phyloP scores from a whole-genome alignment of 2,329 filamentous ascomycete species.

The Venturia effusa region DNA sequence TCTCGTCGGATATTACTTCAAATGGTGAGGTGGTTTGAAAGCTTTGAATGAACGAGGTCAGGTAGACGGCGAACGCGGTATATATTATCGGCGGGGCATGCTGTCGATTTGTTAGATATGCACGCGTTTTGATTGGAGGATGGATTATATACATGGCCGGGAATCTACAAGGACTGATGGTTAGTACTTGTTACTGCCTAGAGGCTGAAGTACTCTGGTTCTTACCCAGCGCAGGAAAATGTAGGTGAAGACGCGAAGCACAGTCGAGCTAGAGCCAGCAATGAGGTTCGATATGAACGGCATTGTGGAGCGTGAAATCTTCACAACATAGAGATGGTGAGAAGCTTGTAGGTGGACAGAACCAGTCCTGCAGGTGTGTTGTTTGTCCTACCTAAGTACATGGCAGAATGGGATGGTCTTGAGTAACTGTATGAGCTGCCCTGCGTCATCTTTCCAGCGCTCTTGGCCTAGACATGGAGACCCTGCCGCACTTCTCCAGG shows the following conservation, averaged over 20 bases:
- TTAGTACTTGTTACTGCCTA: not conserved
- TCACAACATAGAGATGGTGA: not conserved
- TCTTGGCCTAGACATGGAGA: not conserved
- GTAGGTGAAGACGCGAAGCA: slow-evolving; percentile 40
- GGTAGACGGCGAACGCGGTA: slow-evolving; percentile 54
- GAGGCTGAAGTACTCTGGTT: too few species aligned
- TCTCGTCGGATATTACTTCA: slow-evolving; percentile 46
- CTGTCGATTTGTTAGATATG: slow-evolving; percentile 17
- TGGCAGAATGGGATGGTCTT: too few species aligned
- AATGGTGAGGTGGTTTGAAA: slow-evolving; percentile 47
- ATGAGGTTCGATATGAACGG: slow-evolving; percentile 24
- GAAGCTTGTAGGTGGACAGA: not conserved
- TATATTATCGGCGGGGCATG: slow-evolving; percentile 40
- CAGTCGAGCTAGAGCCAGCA: slow-evolving; percentile 35
- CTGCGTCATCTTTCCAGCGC: not conserved
- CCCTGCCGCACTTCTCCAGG: not conserved
- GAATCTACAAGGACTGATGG: slow-evolving; percentile 7
- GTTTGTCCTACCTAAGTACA: not conserved
- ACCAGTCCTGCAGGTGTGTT: not conserved
- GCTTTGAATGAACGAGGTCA: slow-evolving; percentile 51
- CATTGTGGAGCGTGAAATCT: slow-evolving; percentile 16
- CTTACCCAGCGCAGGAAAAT: slow-evolving; percentile 54
- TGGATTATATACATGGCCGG: slow-evolving; percentile 15
- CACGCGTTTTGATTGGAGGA: slow-evolving; percentile 12
- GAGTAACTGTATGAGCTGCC: not conserved